Conservation (phyloP, 176 grass and related monocot species). For the Musa acuminata region DNA sequence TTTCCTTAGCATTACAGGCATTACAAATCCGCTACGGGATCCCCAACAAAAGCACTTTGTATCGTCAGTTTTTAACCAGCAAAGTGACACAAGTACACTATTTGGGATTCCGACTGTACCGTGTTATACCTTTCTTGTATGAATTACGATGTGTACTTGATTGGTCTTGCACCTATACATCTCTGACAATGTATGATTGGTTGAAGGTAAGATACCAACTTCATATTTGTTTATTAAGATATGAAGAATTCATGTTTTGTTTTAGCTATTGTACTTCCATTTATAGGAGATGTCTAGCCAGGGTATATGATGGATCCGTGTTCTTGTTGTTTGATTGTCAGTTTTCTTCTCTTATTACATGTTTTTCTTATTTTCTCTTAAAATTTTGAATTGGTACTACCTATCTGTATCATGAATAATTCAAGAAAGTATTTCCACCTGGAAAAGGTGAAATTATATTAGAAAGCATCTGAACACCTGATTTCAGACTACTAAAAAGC, state of each 20-base stretch:
- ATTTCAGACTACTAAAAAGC: too few species aligned
- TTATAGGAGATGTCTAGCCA: too few species aligned
- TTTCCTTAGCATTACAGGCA: constrained; percentile 80
- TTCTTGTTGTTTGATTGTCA: too few species aligned
- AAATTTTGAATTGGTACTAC: too few species aligned
- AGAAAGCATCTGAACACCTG: too few species aligned
- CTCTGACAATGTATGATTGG: constrained; percentile 99
- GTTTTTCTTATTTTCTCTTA: too few species aligned
- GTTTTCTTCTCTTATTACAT: too few species aligned
- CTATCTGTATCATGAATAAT: too few species aligned
- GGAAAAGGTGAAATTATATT: too few species aligned
- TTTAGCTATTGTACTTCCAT: too few species aligned
- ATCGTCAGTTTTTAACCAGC: constrained; percentile 88
- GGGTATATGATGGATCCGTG: too few species aligned
- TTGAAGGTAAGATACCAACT: constrained; percentile 53
- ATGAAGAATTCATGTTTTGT: not conserved
- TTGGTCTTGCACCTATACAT: constrained; percentile 96
- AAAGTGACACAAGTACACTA: constrained; percentile 97
- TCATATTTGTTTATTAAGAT: not conserved
- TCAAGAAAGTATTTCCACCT: too few species aligned
- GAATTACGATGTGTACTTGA: constrained; percentile 92
- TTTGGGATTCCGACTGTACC: constrained; percentile 80
- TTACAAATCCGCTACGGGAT: constrained; percentile 92
- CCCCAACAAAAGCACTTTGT: constrained; percentile 88
- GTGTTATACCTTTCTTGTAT: constrained; percentile 91